phyloP scores from a whole-genome alignment of 345 rosid species.

The Bruguiera gymnorhiza region DNA sequence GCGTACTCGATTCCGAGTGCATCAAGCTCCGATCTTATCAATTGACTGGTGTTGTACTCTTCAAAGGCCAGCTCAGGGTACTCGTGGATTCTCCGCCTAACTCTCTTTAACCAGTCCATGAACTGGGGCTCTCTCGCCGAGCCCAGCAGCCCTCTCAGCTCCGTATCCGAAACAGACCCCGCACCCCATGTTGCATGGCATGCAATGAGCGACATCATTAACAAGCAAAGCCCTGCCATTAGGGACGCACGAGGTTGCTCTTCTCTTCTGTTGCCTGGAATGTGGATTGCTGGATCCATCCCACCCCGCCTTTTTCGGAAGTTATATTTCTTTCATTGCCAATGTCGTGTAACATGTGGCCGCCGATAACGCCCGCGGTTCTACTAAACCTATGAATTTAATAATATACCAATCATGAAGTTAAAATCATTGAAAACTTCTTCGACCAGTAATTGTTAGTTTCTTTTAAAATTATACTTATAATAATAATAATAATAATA shows the following conservation, averaged over 20 bases:
- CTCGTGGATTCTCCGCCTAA: conserved; percentile 47
- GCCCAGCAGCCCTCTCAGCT: conserved; percentile 25
- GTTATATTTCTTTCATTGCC: too few relatives aligned
- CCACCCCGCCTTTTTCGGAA: too few relatives aligned
- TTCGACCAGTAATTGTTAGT: too few relatives aligned
- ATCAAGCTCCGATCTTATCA: conserved; percentile 40
- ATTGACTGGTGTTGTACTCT: conserved; percentile 39
- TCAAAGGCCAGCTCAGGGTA: conserved; percentile 48
- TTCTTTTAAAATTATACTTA: too few relatives aligned
- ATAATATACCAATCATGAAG: too few relatives aligned
- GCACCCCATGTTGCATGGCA: background rate
- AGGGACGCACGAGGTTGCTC: background rate
- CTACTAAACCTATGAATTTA: too few relatives aligned
- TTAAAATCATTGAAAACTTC: too few relatives aligned
- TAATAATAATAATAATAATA: too few relatives aligned
- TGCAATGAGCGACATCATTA: conserved; percentile 5
- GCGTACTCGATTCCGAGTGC: conserved; percentile 38
- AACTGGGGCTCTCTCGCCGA: conserved; percentile 40
- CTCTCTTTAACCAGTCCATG: conserved; percentile 37
- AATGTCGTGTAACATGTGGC: too few relatives aligned
- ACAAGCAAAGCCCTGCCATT: conserved; percentile 4
- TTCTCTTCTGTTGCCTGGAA: background rate
- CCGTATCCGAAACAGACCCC: conserved; percentile 5
- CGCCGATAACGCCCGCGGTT: too few relatives aligned
- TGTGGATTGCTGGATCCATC: too few relatives aligned